Conservation (phyloP, 331 rosid genomes). For the Quercus lobata region DNA sequence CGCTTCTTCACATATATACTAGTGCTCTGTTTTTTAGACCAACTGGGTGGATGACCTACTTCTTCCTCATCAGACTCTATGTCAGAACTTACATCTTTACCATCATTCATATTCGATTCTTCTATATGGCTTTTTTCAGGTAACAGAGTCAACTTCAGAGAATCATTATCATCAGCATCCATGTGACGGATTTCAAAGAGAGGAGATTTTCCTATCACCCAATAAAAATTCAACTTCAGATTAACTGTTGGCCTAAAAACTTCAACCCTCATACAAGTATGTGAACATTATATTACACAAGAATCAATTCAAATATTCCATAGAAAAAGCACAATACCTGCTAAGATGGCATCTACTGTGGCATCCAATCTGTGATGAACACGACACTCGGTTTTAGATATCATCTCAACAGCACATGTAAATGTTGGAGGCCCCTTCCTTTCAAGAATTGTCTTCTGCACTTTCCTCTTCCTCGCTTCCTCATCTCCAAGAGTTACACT, state of each 20-base stretch:
- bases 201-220: constrained; percentile 66
- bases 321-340: constrained; percentile 46
- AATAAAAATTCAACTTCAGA: neutral
- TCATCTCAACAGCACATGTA: constrained; percentile 96
- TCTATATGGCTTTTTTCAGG: constrained; percentile 33
- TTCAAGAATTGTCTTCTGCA: constrained; percentile 98
- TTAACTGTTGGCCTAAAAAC: neutral
- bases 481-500: constrained; percentile 99
- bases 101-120: constrained; percentile 29
- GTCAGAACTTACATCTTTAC: constrained; percentile 29
- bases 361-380: constrained; percentile 96
- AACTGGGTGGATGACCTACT: constrained; percentile 29
- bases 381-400: constrained; percentile 88
- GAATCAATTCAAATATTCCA: neutral
- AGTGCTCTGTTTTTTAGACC: constrained; percentile 40
- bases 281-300: neutral
- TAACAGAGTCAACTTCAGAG: constrained; percentile 40
- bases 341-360: constrained; percentile 91
- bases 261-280: constrained; percentile 10
- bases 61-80: constrained; percentile 48
- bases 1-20: constrained; percentile 41
- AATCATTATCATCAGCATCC: constrained; percentile 49
- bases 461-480: constrained; percentile 96
- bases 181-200: constrained; percentile 72
- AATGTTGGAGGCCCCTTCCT: constrained; percentile 94